A percentile compares a stretch with the other conserved stretches of the same genome.
phyloP scores from a whole-genome alignment of 176 grass and related monocot genomes.

The Puccinellia tenuiflora region DNA sequence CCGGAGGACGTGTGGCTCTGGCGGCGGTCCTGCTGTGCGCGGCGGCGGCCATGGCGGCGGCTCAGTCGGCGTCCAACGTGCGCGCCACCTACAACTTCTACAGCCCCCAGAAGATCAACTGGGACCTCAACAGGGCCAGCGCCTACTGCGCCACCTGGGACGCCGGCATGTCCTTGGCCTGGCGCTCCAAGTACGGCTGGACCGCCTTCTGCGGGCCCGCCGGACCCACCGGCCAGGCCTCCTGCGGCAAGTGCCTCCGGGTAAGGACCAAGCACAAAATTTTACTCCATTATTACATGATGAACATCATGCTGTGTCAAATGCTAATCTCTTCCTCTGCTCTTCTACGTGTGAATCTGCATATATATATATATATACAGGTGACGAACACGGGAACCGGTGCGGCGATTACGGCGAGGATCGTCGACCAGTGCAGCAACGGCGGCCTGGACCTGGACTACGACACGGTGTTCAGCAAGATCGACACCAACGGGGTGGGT shows the following conservation, averaged over 20 bases:
- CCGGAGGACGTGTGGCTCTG: not conserved
- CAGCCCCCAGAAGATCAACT: conserved; percentile 15
- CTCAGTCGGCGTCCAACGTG: conserved; percentile 34
- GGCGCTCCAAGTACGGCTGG: conserved; percentile 69
- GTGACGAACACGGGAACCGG: conserved; percentile 41
- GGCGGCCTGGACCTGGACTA: conserved; percentile 45
- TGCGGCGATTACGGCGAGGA: conserved; percentile 28
- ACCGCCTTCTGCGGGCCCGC: conserved; percentile 74
- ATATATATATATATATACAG: too few species aligned
- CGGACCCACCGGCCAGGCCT: conserved; percentile 14
- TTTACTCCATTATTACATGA: too few species aligned
- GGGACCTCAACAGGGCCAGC: conserved; percentile 24
- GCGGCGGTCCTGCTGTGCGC: conserved; percentile 6
- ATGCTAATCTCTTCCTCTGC: too few species aligned
- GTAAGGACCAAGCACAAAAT: too few species aligned
- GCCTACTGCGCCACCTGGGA: conserved; percentile 86
- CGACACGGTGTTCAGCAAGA: conserved; percentile 24
- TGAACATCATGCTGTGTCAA: too few species aligned
- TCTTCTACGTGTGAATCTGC: not conserved
- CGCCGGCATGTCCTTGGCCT: conserved; percentile 33
- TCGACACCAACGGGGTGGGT: conserved; percentile 25
- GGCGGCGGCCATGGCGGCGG: not conserved
- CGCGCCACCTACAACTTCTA: conserved; percentile 40
- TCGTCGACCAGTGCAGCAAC: conserved; percentile 54
- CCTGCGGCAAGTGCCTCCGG: conserved; percentile 51